Conservation (phyloP, 805 yeast genomes). For the Wickerhamomyces alni region DNA sequence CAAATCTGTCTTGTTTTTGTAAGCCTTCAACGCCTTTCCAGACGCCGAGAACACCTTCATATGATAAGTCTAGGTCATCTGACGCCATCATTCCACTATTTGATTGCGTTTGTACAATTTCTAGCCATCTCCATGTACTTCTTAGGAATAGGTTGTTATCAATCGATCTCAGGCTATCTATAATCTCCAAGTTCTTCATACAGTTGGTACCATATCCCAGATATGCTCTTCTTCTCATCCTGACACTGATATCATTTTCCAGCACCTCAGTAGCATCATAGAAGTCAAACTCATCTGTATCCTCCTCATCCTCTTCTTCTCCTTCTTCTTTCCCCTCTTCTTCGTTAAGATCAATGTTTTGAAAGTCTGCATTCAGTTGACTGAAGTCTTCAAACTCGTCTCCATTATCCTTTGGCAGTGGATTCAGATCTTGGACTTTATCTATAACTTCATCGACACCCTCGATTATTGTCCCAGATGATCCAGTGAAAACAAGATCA, state of each 20-base stretch:
- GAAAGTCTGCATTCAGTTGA: slow-evolving; percentile 5
- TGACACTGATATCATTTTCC: slow-evolving; percentile 66
- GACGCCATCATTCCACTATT: slow-evolving; percentile 62
- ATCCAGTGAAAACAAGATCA: slow-evolving; percentile 56
- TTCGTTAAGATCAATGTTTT: slow-evolving; percentile 2
- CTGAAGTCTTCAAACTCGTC: slow-evolving; percentile 27
- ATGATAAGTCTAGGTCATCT: slow-evolving; percentile 72
- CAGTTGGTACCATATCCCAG: slow-evolving; percentile 71
- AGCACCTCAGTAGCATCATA: slow-evolving; percentile 40
- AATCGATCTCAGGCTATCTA: slow-evolving; percentile 46
- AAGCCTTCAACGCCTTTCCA: slow-evolving; percentile 72
- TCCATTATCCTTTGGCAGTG: slow-evolving; percentile 12
- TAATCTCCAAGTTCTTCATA: slow-evolving; percentile 51
- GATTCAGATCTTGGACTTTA: slow-evolving; percentile 13
- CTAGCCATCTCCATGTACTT: slow-evolving; percentile 91
- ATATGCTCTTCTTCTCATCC: slow-evolving; percentile 66
- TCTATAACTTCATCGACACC: slow-evolving; percentile 26
- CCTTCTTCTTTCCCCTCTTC: slow-evolving; percentile 7
- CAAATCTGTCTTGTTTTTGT: slow-evolving; percentile 42
- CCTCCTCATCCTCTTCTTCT: slow-evolving; percentile 19
- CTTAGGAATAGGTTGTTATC: slow-evolving; percentile 51
- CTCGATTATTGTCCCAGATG: slow-evolving; percentile 42
- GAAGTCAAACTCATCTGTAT: slow-evolving; percentile 19
- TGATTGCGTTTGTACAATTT: slow-evolving; percentile 60
- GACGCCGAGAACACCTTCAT: slow-evolving; percentile 81